A percentile compares a stretch with the other conserved stretches of the same genome.
Evolutionary conservation across 2,329 filamentous ascomycete genomes (phyloP).

Genomic region (Penicillium sp.): DNA sequence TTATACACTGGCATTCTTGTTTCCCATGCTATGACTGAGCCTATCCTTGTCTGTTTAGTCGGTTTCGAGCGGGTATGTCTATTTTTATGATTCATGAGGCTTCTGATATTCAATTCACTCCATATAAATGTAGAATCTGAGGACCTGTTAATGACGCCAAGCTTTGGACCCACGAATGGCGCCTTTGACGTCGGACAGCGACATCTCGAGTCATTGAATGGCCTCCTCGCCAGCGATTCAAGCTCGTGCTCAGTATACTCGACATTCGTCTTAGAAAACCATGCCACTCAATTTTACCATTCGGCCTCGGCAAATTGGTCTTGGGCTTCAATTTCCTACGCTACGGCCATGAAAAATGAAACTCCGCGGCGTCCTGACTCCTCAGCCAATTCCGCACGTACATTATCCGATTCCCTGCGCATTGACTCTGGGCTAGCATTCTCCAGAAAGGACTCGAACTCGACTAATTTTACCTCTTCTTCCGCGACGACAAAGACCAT

Average conservation of each 20-base stretch:
- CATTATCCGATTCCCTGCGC: constrained; percentile 26
- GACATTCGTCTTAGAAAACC: too few species aligned
- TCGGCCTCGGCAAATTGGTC: too few species aligned
- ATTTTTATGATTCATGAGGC: not conserved
- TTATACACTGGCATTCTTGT: not conserved
- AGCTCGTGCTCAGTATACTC: too few species aligned
- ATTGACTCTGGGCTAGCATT: constrained; percentile 23
- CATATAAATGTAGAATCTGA: not conserved
- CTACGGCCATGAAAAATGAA: not conserved
- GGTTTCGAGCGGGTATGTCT: not conserved
- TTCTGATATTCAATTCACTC: not conserved
- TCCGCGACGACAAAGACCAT: too few species aligned
- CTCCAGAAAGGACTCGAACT: not conserved
- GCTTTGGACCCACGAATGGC: too few species aligned
- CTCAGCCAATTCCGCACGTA: constrained; percentile 30
- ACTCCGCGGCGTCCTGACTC: constrained; percentile 31
- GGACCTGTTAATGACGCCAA: too few species aligned
- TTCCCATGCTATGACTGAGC: not conserved
- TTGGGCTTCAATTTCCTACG: too few species aligned
- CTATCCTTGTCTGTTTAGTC: not conserved
- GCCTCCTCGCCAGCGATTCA: too few species aligned
- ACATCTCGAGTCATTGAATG: too few species aligned
- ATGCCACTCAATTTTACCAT: too few species aligned
- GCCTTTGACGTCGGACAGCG: too few species aligned
- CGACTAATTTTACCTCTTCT: too few species aligned